phyloP scores from a whole-genome alignment of 2,329 filamentous ascomycete genomes.

The Davidsoniella australis region DNA sequence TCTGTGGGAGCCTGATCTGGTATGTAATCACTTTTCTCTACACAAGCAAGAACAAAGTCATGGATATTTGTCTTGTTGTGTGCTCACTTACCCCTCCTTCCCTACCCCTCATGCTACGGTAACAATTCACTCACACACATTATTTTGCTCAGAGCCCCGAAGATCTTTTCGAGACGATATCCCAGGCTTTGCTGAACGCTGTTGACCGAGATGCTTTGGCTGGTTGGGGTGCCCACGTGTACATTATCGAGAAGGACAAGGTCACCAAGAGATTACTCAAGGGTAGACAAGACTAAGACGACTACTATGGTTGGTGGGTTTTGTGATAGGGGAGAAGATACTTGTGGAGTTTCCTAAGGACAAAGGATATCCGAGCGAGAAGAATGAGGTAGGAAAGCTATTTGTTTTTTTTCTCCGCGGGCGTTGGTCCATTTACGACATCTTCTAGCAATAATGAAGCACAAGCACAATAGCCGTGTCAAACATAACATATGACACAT shows the following conservation, averaged over 20 bases:
- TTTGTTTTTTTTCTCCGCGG: not conserved
- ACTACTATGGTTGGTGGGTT: not conserved
- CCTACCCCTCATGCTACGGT: not conserved
- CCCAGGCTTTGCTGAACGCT: constrained; percentile 85
- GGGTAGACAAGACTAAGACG: constrained; percentile 72
- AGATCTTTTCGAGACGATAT: constrained; percentile 95
- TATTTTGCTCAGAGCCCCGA: constrained; percentile 50
- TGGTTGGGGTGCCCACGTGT: constrained; percentile 96
- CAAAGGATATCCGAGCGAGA: not conserved
- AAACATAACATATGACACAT: not conserved
- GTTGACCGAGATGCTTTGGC: constrained; percentile 93
- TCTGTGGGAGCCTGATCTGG: constrained; percentile 93
- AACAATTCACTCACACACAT: not conserved
- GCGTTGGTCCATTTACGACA: not conserved
- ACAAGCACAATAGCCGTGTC: not conserved
- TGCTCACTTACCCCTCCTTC: not conserved
- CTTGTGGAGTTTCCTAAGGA: constrained; percentile 6
- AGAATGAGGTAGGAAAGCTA: not conserved
- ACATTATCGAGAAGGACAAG: constrained; percentile 99
- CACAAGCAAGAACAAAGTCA: not conserved
- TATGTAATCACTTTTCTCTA: constrained; percentile 28
- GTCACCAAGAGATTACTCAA: constrained; percentile 97
- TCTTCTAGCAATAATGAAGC: not conserved
- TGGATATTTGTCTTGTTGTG: not conserved
- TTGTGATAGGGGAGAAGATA: not conserved